These are phyloP conservation scores for Eimeria maxima DNA, from an alignment of 169 alveolate genomes.

Conservation along the genomic window DNA sequence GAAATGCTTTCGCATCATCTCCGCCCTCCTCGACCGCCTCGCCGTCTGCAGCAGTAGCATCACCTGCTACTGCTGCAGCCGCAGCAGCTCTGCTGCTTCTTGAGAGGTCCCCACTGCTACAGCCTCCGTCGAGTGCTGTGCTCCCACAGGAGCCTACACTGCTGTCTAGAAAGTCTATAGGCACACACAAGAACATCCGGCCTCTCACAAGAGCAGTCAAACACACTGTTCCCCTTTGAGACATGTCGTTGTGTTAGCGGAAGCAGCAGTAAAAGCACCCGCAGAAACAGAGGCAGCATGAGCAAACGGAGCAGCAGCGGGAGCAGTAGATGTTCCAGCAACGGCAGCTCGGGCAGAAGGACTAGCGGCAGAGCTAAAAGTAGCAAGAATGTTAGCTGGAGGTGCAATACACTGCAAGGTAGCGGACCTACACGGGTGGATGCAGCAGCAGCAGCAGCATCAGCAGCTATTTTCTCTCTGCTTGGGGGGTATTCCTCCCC, in stretches of 20 bases:
- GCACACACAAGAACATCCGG: background rate
- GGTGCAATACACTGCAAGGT: too few species aligned
- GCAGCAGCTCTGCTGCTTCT: background rate
- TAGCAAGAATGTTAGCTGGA: too few species aligned
- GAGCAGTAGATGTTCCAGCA: background rate
- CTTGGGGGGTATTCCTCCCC: too few species aligned
- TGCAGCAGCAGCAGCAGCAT: background rate
- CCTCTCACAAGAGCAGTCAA: background rate
- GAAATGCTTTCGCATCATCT: background rate
- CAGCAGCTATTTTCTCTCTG: too few species aligned
- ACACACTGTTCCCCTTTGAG: background rate
- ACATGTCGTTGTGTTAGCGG: background rate
- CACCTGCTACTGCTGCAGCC: background rate
- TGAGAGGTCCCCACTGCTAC: background rate
- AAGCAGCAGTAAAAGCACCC: background rate
- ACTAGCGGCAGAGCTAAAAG: background rate
- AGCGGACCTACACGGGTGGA: too few species aligned
- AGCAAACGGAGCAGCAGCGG: background rate
- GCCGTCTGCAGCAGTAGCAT: background rate
- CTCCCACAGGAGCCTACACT: background rate
- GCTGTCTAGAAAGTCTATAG: background rate
- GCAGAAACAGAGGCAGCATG: too few species aligned
- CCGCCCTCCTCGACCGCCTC: background rate
- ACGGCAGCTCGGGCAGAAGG: background rate
- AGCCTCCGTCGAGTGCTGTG: background rate